A percentile compares a stretch with the other conserved stretches of the same genome.
These are phyloP conservation scores for Punica granatum DNA, from an alignment of 345 rosid species.

Conservation along the genomic window DNA sequence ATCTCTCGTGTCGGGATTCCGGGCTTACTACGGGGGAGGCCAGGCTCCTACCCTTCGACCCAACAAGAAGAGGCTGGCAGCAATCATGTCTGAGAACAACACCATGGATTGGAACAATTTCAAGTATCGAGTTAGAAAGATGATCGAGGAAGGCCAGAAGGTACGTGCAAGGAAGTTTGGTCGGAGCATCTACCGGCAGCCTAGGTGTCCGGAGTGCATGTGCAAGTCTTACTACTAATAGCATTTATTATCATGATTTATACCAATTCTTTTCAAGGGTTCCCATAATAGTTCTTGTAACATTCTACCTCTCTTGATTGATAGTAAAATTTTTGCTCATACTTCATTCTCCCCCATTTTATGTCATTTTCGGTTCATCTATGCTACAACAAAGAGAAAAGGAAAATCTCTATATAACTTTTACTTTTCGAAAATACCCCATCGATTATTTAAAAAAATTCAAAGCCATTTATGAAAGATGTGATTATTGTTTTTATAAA, in stretches of 20 bases:
- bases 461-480: no score
- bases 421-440: no score
- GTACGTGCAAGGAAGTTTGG: conserved; percentile 47
- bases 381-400: no score
- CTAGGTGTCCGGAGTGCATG: conserved; percentile 68
- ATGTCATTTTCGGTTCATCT: no score
- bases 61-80: conserved; percentile 84
- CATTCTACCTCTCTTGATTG: no score
- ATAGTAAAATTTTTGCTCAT: no score
- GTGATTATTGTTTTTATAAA: no score
- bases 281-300: no score
- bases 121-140: conserved; percentile 57
- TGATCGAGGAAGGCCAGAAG: conserved; percentile 68
- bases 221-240: conserved; percentile 28
- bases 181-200: conserved; percentile 84
- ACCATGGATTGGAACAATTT: conserved; percentile 53
- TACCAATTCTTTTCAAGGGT: not conserved
- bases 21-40: conserved; percentile 69
- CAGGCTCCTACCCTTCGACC: conserved; percentile 74
- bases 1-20: conserved; percentile 78
- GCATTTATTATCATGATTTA: not conserved
- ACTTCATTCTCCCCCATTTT: no score
- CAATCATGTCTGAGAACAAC: conserved; percentile 53
- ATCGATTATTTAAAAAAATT: no score
- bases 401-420: no score